These are phyloP conservation scores for Lindgomyces ingoldianus DNA, from an alignment of 495 filamentous ascomycete genomes.

Conservation along the genomic window DNA sequence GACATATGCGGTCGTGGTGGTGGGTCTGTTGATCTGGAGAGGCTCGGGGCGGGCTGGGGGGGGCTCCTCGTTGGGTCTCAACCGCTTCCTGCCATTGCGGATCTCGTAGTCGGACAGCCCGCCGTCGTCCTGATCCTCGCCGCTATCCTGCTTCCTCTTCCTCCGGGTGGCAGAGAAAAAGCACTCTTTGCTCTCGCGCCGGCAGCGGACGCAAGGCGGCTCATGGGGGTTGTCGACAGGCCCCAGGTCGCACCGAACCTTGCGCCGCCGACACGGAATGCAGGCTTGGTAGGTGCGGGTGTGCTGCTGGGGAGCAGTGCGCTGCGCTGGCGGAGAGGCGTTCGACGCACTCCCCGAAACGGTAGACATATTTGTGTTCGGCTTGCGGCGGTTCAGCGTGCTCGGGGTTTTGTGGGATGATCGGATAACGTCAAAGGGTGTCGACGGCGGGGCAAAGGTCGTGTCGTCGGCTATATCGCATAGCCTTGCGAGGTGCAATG, in stretches of 20 bases:
- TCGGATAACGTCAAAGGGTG: background rate
- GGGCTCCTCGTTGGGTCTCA: conserved; percentile 26
- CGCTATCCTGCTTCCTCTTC: conserved; percentile 77
- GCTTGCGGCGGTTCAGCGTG: conserved; percentile 34
- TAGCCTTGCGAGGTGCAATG: background rate
- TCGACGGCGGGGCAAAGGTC: background rate
- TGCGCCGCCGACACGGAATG: conserved; percentile 86
- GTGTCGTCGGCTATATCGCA: background rate
- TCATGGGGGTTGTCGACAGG: conserved; percentile 93
- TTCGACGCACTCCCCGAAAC: conserved; percentile 25
- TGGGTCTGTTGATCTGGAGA: conserved; percentile 13
- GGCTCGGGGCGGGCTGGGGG: conserved; percentile 23
- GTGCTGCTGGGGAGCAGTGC: conserved; percentile 4
- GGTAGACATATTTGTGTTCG: conserved; percentile 34
- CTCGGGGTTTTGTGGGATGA: conserved; percentile 2
- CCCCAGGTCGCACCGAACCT: conserved; percentile 91
- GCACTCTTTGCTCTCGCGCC: conserved; percentile 90
- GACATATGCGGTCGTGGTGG: conserved; percentile 38
- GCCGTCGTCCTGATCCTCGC: conserved; percentile 47
- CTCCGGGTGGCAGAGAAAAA: conserved; percentile 94
- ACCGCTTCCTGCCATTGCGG: conserved; percentile 45
- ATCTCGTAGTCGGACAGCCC: conserved; percentile 44
- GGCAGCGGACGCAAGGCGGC: conserved; percentile 90
- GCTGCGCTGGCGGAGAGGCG: conserved; percentile 28
- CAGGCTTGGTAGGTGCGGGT: conserved; percentile 51